Base-by-base conservation (phyloP, 768 basidiomycete genomes). In the Suillus variegatus region DNA sequence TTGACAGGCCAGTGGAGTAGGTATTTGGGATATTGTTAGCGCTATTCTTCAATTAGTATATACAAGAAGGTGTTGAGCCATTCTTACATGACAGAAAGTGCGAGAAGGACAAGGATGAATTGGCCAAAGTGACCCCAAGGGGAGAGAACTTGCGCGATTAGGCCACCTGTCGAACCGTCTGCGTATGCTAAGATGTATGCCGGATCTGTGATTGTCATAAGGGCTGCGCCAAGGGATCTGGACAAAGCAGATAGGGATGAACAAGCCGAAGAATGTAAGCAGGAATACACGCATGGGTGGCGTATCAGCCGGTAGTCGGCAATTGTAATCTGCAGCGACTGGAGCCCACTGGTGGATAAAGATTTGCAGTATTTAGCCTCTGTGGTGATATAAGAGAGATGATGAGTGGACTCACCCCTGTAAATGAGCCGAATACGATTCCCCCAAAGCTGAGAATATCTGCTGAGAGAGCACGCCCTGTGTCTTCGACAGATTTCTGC, bases 301-400 rank as follows among this genome's bases (percentile, higher is more conserved):
- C 2, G 81, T 84, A 61, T 82, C 70, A 5, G 68, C 80, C 0
- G 86, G 85, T 0, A 86, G 74, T n/a, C 81, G 77, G 67, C 82
- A 82, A 67, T 85, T 85, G 70, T 84, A 86, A 70, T 86, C 85
- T 6, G 85, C 85, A 2, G 84, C 85, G 1, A 86, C 70, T 2
- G 84, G 80, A 0, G 83, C 81, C 85, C 83, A 85, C 69, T 78
- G 8, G 14, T 51, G 25, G 49, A 51, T 51, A 51, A 28, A 51
- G 36, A 18, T 32, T 46, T 40, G 6, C 58, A 32, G 18, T 10
- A 28, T 10, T 60, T 18, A 61, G 32, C 28, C 54, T 20, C 25
- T 8, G 13, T 18, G 12, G 40, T 16, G 40, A 28, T 28, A 18
- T 14, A 32, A 43, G 28, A 49, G 16, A 44, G 22, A 18, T 8